Conservation (phyloP, 2,329 filamentous ascomycete genomes). For the Trichoderma simmonsii region DNA sequence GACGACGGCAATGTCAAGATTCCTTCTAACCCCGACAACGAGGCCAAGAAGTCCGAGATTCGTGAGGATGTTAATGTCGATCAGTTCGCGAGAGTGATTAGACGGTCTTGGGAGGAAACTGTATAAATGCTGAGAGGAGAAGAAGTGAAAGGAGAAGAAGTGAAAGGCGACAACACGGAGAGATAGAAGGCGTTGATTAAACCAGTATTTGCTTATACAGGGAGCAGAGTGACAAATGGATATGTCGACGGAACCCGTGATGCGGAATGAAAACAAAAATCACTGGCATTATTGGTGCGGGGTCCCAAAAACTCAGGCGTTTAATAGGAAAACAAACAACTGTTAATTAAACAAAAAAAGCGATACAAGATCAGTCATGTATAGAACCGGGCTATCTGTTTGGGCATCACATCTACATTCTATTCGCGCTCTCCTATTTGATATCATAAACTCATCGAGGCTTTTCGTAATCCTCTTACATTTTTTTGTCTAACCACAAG, state of each 20-base stretch:
- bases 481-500: neutral
- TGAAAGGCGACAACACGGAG: neutral
- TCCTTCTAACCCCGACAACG: conserved; percentile 93
- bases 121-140: conserved; percentile 27
- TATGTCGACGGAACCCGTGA: conserved; percentile 31
- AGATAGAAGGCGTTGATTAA: conserved; percentile 20
- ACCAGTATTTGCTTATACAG: conserved; percentile 24
- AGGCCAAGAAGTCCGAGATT: conserved; percentile 93
- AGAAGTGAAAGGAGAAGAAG: neutral
- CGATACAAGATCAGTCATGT: conserved; percentile 31
- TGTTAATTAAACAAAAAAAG: conserved; percentile 30
- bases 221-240: conserved; percentile 23
- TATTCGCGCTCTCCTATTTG: conserved; percentile 21
- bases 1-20: conserved; percentile 65
- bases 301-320: conserved; percentile 34
- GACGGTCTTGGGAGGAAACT: conserved; percentile 78
- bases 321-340: conserved; percentile 32
- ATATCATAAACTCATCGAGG: conserved; percentile 7
- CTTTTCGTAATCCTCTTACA: neutral
- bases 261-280: conserved; percentile 20
- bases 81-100: conserved; percentile 76
- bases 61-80: conserved; percentile 92
- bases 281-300: conserved; percentile 30
- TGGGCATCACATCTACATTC: neutral
- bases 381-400: conserved; percentile 30